Percentiles rank a stretch among this genome's conserved stretches.
phyloP scores from a whole-genome alignment of 1,284 basidiomycete genomes.

The Cutaneotrichosporon sp. region DNA sequence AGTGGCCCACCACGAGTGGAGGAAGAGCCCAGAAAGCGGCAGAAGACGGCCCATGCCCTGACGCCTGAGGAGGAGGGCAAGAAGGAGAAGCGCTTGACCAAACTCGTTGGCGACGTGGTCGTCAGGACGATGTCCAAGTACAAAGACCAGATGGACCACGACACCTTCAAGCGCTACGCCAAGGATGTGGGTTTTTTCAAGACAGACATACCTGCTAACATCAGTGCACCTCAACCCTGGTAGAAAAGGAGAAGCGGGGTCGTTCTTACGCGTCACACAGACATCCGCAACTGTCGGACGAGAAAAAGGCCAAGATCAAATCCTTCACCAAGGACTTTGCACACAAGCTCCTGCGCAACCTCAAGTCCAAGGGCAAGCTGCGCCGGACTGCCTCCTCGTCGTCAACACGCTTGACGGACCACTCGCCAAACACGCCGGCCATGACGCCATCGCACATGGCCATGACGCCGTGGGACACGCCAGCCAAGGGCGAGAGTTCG shows the following conservation, averaged over 20 bases:
- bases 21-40: conserved; percentile 47
- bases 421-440: conserved; percentile 13
- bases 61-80: conserved; percentile 48
- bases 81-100: conserved; percentile 79
- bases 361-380: conserved; percentile 50
- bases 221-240: conserved; percentile 74
- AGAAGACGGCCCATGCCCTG: conserved; percentile 34
- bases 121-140: conserved; percentile 91
- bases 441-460: conserved; percentile 4
- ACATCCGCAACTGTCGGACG: conserved; percentile 74
- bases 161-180: conserved; percentile 91
- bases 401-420: not conserved
- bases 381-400: conserved; percentile 6
- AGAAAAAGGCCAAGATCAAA: conserved; percentile 87
- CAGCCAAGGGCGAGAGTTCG: not conserved
- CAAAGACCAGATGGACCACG: conserved; percentile 72
- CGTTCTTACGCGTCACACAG: conserved; percentile 68
- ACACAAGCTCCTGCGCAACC: conserved; percentile 47
- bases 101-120: conserved; percentile 83
- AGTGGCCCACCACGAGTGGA: conserved; percentile 25
- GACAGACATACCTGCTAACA: not conserved
- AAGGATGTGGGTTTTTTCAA: conserved; percentile 69
- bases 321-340: conserved; percentile 86
- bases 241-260: conserved; percentile 91
- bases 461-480: conserved; percentile 14